Evolutionary conservation across 805 yeast species (phyloP), one percentile per base, ranked within the genome.

Genomic region (Nakazawaea ernobii): DNA sequence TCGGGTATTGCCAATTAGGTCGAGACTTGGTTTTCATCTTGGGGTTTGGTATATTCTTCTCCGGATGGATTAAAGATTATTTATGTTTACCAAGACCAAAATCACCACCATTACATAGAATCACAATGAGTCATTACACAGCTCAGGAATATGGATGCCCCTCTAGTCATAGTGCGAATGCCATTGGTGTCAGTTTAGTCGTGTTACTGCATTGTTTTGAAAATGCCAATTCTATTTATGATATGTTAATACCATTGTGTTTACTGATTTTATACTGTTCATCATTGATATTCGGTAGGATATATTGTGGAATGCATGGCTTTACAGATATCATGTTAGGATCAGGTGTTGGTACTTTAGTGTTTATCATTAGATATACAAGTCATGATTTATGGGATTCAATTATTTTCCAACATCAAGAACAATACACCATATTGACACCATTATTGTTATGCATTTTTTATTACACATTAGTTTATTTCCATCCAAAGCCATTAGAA

Each of bases 281-380:
- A 33, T 79, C 90, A 7, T 69, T 94, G 50, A 75, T 86, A 1
- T 61, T 80, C 51, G 99, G 99, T 14, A 72, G 99, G 48, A 59
- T 92, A 8, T 92, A 94, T 67, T 90, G 96, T 62, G 99, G 99
- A 3, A 92, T 92, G 99, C 99, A 94, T 66, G 98, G 99, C 2
- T 76, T 86, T 50, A 65, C 86, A 20, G 99, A 94, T 61, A 71
- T 94, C 2, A 43, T 67, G 0, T 60, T 77, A 15, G 99, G 99
- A 6, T 66, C 78, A 0, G 0, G 75, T 0, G 66, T 89, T 14
- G 99, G 99, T 0, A 42, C 67, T 0, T 35, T 66, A 0, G 69
- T 84, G 32, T 78, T 77, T 52, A 39, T 70, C n/a, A 57, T 74
- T 20, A 68, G 96, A 44, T 53, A 59, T 39, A 51, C 55, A 6